Percentiles rank a stretch among this genome's conserved stretches.
These are phyloP conservation scores for Saccharomycopsis malanga DNA, from an alignment of 805 yeast species.

Conservation along the genomic window DNA sequence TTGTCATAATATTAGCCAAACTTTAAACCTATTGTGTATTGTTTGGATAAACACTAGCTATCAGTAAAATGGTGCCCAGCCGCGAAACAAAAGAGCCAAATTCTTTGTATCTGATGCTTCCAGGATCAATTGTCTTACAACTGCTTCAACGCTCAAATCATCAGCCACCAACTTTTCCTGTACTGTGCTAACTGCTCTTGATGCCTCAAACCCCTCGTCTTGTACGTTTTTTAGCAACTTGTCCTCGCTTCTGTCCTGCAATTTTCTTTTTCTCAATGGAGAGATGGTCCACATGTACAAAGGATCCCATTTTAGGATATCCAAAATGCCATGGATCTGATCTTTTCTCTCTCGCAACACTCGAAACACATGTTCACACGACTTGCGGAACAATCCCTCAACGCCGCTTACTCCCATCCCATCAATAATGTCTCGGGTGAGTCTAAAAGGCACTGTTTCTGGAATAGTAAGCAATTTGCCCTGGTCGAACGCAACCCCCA, in stretches of 20 bases:
- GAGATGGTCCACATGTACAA: slow-evolving; percentile 87
- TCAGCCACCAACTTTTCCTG: slow-evolving; percentile 57
- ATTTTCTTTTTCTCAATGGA: slow-evolving; percentile 52
- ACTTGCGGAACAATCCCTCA: slow-evolving; percentile 64
- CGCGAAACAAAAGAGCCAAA: slow-evolving; percentile 68
- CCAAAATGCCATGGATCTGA: slow-evolving; percentile 71
- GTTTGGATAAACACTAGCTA: too few relatives aligned
- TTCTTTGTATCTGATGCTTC: slow-evolving; percentile 66
- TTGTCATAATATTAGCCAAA: too few relatives aligned
- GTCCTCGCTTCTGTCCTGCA: slow-evolving; percentile 35
- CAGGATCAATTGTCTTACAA: slow-evolving; percentile 69
- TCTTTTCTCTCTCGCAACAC: slow-evolving; percentile 60
- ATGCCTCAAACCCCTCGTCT: slow-evolving; percentile 62
- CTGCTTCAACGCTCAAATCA: slow-evolving; percentile 75
- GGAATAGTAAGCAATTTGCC: slow-evolving; percentile 82
- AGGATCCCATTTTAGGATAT: slow-evolving; percentile 88
- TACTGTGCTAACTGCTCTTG: slow-evolving; percentile 68
- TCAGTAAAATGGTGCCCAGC: slow-evolving; percentile 76
- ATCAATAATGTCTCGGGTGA: slow-evolving; percentile 85
- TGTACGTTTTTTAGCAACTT: slow-evolving; percentile 17
- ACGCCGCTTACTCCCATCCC: slow-evolving; percentile 88
- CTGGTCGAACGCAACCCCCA: slow-evolving; percentile 95
- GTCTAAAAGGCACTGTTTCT: slow-evolving; percentile 87
- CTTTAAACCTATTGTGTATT: too few relatives aligned
- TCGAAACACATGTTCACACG: slow-evolving; percentile 66